Base-by-base conservation (phyloP, 768 basidiomycete species). In the Lactarius akahatsu region DNA sequence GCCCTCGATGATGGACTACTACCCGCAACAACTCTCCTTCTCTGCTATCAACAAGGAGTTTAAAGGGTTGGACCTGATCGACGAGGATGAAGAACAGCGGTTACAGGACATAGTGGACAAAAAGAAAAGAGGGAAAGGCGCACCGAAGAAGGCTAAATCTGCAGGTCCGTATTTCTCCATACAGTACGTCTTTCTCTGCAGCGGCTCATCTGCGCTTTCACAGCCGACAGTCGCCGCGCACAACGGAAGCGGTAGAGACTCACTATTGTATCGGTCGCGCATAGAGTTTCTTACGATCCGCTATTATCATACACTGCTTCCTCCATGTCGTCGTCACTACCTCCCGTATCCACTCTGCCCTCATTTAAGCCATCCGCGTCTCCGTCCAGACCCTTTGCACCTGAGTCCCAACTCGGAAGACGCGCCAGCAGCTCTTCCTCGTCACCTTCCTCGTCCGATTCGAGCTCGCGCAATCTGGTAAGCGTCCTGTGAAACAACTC, bases 1-100 rank as follows among this genome's bases (percentile, higher is more conserved):
- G 0, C 94, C 94, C 0, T 83, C 92, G 32, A 91, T 97, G 88
- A 74, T 89, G 69, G 79, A 84, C 5, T 98, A 98, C 79, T 95
- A 96, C 77, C 91, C 90, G 0, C 74, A 78, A 26, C 76, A 79
- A n/a, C 71, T 91, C 65, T 80, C 85, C 67, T 78, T 93, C 59
- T 75, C 85, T 38, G 72, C 80, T 59, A 77, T 87, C 11, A 81
- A 80, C 3, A 79, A 80, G 41, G 52, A 59, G 43, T 57, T 58
- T 15, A 66, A 63, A 4, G 72, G 72, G 11, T 72, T 70, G 64
- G 66, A 86, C 68, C 74, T 93, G 47, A 80, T 86, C 30, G 83
- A 93, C 72, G 81, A 84, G 61, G 80, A 82, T 41, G 92, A 94
- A 77, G 80, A 83, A 68, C 84, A 87, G 77, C 80, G 91, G 59